A percentile compares a stretch with the other conserved stretches of the same genome.
These are phyloP conservation scores for Ustilago esculenta DNA, from an alignment of 1,284 basidiomycete genomes.

Conservation along the genomic window DNA sequence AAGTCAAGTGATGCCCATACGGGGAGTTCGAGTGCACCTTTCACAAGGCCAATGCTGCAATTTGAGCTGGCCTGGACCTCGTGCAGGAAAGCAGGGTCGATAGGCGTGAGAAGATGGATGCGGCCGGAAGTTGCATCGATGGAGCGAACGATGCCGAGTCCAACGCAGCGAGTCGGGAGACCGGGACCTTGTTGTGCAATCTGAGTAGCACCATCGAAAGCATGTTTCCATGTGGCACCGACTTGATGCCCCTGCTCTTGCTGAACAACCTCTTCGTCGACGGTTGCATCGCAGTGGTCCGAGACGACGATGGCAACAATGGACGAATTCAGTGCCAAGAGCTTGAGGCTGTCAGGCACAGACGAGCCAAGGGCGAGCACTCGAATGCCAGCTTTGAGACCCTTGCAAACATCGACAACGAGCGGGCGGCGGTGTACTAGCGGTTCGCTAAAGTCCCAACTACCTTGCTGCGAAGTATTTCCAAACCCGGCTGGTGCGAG, in stretches of 20 bases:
- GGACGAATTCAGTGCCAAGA: constrained; percentile 79
- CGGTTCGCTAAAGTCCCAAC: constrained; percentile 78
- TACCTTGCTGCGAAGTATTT: background rate
- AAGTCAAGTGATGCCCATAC: constrained; percentile 87
- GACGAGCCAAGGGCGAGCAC: constrained; percentile 48
- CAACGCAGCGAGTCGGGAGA: constrained; percentile 30
- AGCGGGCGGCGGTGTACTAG: constrained; percentile 70
- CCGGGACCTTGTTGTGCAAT: background rate
- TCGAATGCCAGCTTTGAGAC: constrained; percentile 73
- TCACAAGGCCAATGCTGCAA: constrained; percentile 78
- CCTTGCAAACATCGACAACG: constrained; percentile 71
- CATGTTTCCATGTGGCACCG: constrained; percentile 28
- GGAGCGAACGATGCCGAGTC: constrained; percentile 58
- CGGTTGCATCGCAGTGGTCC: background rate
- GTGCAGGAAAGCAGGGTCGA: constrained; percentile 71
- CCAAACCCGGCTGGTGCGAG: constrained; percentile 5
- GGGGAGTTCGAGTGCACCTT: constrained; percentile 87
- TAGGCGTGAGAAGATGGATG: constrained; percentile 58
- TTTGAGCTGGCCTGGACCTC: background rate
- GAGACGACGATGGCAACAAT: constrained; percentile 72
- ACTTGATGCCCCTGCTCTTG: background rate
- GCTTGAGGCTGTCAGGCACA: constrained; percentile 45
- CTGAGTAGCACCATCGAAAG: constrained; percentile 23
- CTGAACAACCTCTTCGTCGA: background rate
- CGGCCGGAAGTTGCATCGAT: constrained; percentile 40